phyloP scores from a whole-genome alignment of 352 stramenopile species.

The Pythium rishiriense region DNA sequence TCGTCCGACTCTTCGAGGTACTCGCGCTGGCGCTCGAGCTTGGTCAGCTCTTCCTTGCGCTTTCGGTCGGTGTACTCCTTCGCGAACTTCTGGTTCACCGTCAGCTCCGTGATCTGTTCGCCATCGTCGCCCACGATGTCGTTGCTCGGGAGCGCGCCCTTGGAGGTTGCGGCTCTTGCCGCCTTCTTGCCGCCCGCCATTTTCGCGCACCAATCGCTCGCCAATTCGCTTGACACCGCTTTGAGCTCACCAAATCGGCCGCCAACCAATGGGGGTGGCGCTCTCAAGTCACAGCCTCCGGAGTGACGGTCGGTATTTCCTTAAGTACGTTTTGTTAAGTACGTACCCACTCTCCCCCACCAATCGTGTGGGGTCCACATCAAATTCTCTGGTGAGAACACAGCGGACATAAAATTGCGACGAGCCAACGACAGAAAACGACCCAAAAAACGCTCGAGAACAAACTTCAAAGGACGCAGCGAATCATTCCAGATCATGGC shows the following conservation, averaged over 20 bases:
- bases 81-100: constrained; percentile 80
- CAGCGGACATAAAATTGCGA: constrained; percentile 14
- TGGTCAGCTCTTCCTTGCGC: constrained; percentile 77
- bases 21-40: constrained; percentile 46
- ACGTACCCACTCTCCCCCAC: not conserved
- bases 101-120: constrained; percentile 42
- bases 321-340: constrained; percentile 5
- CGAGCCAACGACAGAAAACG: not conserved
- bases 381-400: constrained; percentile 5
- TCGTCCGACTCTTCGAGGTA: constrained; percentile 47
- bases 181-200: constrained; percentile 15
- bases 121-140: constrained; percentile 19
- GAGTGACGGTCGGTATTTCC: not conserved
- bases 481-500: constrained; percentile 7
- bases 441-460: not conserved
- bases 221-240: not conserved
- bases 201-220: not conserved
- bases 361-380: constrained; percentile 10
- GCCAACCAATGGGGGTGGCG: constrained; percentile 29
- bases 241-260: not conserved
- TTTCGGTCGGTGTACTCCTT: constrained; percentile 73
- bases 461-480: constrained; percentile 5
- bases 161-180: constrained; percentile 9
- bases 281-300: constrained; percentile 24
- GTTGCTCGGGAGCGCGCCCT: constrained; percentile 18